Evolutionary conservation across 2,329 filamentous ascomycete species (phyloP).

Genomic region (Neofusicoccum sp.): DNA sequence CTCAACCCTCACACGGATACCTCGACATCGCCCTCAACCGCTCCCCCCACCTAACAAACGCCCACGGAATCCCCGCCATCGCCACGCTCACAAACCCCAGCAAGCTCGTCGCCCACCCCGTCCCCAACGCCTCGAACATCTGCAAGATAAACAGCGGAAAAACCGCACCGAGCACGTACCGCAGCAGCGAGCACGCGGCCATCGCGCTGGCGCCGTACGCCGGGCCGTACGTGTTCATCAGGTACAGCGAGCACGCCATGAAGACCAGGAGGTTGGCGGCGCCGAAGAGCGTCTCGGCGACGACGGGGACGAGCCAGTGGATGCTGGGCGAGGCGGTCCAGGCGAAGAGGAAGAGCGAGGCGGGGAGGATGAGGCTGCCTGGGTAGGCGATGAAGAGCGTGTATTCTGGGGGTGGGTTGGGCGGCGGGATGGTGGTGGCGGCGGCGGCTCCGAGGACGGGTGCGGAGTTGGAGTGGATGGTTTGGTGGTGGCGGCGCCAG

Average conservation of each 20-base stretch:
- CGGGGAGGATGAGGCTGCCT: constrained; percentile 37
- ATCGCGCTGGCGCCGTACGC: constrained; percentile 60
- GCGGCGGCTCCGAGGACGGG: constrained; percentile 13
- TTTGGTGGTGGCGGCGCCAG: constrained; percentile 8
- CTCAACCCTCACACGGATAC: constrained; percentile 19
- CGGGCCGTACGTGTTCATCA: constrained; percentile 59
- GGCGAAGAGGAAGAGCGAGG: constrained; percentile 43
- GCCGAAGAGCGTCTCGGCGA: constrained; percentile 35
- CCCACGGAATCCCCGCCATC: constrained; percentile 42
- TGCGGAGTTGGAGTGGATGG: background rate
- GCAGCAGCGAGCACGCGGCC: constrained; percentile 61
- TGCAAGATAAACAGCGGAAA: constrained; percentile 66
- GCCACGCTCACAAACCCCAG: constrained; percentile 43
- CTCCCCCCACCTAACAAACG: constrained; percentile 15
- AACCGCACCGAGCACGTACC: constrained; percentile 58
- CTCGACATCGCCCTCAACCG: background rate
- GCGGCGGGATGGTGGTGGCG: background rate
- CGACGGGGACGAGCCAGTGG: constrained; percentile 43
- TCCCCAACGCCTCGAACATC: constrained; percentile 39
- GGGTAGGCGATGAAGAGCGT: constrained; percentile 38
- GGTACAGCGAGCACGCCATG: constrained; percentile 46
- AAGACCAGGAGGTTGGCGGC: constrained; percentile 37
- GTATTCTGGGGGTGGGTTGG: constrained; percentile 31
- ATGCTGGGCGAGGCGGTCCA: constrained; percentile 40
- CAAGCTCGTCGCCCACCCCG: constrained; percentile 44